Evolutionary conservation across 352 stramenopile species (phyloP), one percentile per base, ranked within the genome.

Genomic region (Phytophthora gonapodyides): DNA sequence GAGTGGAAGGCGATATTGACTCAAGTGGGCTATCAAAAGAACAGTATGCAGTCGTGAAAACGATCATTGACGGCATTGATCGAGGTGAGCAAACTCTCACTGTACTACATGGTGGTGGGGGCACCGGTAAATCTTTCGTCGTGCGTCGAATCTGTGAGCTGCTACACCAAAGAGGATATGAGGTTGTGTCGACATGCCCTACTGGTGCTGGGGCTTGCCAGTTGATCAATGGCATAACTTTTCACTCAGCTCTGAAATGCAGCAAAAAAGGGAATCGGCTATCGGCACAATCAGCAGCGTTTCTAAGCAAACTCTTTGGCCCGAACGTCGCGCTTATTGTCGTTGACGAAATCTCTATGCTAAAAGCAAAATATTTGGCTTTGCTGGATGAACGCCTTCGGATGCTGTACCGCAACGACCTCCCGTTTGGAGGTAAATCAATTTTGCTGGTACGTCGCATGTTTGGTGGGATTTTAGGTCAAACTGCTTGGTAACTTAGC

Each of bases 131-230:
- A 44, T 51, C 52, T 5, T 51, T 13, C 8, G 41, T 60, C 2
- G 30, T 52, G 21, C 40, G 17, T 3, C 1, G 13, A 44, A 36
- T 62, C 13, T 48, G 33, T 27, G 21, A 55, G 0, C 33, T 33
- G 41, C 1, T 62, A 42, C 5, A 48, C 8, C 34, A 21, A 21
- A 34, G 54, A 4, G 2, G 44, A 42, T 54, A 49, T 34, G 19
- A 62, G 19, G 54, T 62, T 34, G 54, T 62, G 9, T 45, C 43
- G 8, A 61, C 54, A 15, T 61, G 54, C 12, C 54, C 54, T 16
- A 47, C 44, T 21, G 54, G 54, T 7, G 43, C 43, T 24, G 43
- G 35, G 16, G 54, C 54, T 15, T 49, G 54, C 45, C 54, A 54
- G 16, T 33, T 61, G 5, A 45, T 15, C n/a, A 13, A 19, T 13